Evolutionary conservation across 257 asterid species (phyloP), one percentile per base, ranked within the genome.

Genomic region (Hygrophila difformis): DNA sequence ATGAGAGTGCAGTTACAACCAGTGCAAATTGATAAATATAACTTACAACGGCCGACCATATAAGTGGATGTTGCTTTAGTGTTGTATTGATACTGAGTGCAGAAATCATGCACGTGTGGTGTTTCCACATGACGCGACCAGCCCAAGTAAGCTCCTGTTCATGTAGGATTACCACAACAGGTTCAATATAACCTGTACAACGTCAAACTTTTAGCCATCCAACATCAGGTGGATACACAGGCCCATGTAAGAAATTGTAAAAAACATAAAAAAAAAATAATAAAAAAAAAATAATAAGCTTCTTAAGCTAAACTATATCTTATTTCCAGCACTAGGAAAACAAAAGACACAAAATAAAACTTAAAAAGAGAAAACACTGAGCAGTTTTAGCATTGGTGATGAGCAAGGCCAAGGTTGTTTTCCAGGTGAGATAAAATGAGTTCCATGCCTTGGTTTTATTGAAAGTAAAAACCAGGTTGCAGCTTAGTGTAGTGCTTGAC

Each of bases 111-210:
- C 96, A 82, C 26, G 96, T 85, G 49, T 82, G 93, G 59, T 80
- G 88, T 63, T 89, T 89, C 79, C 82, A 89, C 44, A 93, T 75
- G 53, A 79, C 84, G 39, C 93, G 81, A 47, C 98, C 98, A 39
- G 98, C 93, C 98, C 98, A 89, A 26, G 98, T 89, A 70, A 76
- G 96, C 75, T 89, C 98, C 48, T 58, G 68, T 55, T 89, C 96
- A 43, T 89, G 96, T 61, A 89, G 89, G 71, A 89, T 85, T 51
- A 85, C 98, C 76, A 82, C 72, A 55, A 89, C 96, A 58, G 98
- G 96, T 69, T 89, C 98, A 65, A 85, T 89, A 62, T 89, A 89
- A 66, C 98, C 98, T 89, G 76, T 43, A 57, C 43, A 62, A 56
- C 6, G 61, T 42, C 31, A 22, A 47, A 34, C 38, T 39, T 37